Evolutionary conservation across 768 basidiomycete species (phyloP), one percentile per base, ranked within the genome.

Genomic region (Boletus insuetus): DNA sequence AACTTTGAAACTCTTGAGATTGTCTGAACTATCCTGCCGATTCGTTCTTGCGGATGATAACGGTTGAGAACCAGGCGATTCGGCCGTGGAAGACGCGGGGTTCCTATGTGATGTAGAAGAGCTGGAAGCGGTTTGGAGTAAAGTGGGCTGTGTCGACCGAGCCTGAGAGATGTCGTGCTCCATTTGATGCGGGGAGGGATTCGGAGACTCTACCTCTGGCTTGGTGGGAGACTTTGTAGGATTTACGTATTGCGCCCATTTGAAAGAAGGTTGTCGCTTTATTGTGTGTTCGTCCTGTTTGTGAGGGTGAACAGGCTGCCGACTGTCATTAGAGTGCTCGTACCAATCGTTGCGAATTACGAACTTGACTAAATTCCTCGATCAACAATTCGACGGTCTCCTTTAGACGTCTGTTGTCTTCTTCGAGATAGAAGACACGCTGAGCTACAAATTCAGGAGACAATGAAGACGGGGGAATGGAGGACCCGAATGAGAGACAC

Each of bases 1-100:
- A 56, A 99, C 96, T 72, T 96, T 94, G 83, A 99, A 98, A 65
- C 89, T 92, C 76, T 95, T 93, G 58, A 92, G 78, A 62, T 91
- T 92, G 64, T 85, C 80, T 12, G 77, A 69, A 60, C 83, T 89
- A 40, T 91, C 88, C 64, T 86, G 84, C 31, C 83, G 77, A 61
- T 82, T 83, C 4, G 77, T 64, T 49, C 53, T 64, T 6, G 69
- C 54, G 16, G 70, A 64, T 6, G 70, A 51, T 17, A 50, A 46
- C 20, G 70, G 67, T 4, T 69, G 70, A 20, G 74, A 47, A 9
- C 58, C 51, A 14, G 71, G 65, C 4, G 69, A 70, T 19, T 70
- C 69, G 39, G 68, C 37, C 58, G 65, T 32, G 63, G 74, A 9
- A 46, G 69, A 47, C 69, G 71, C 29, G 8, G 45, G 48, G n/a